These are phyloP conservation scores for Carallia brachiata DNA, from an alignment of 345 rosid genomes.

Conservation along the genomic window DNA sequence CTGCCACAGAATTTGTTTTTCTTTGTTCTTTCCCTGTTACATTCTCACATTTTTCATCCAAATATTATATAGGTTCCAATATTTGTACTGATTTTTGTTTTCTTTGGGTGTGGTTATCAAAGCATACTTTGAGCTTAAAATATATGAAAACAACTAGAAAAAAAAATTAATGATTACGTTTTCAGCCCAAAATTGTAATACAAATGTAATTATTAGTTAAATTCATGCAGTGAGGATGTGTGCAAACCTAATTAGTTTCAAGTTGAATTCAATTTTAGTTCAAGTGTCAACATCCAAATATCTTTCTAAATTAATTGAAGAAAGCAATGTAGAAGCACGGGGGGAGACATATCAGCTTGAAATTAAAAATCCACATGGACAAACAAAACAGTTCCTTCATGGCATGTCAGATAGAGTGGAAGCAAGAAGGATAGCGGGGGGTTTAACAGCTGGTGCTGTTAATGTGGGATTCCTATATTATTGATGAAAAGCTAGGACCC, in stretches of 20 bases:
- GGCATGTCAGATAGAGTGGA: conserved; percentile 16
- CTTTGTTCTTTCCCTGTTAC: background rate
- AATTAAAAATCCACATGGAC: conserved; percentile 24
- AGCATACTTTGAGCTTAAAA: too few relatives aligned
- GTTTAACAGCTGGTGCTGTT: conserved; percentile 14
- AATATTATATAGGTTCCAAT: too few relatives aligned
- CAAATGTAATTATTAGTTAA: too few relatives aligned
- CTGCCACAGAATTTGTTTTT: background rate
- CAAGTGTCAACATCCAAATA: background rate
- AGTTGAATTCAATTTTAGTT: background rate
- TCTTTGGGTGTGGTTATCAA: too few relatives aligned
- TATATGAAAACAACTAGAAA: too few relatives aligned
- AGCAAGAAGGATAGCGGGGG: conserved; percentile 10
- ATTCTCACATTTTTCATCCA: too few relatives aligned
- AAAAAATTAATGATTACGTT: too few relatives aligned
- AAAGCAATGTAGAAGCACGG: conserved; percentile 14
- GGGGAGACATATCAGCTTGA: conserved; percentile 13
- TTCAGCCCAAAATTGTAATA: too few relatives aligned
- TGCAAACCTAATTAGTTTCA: background rate
- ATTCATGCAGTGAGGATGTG: too few relatives aligned
- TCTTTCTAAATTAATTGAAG: conserved; percentile 13
- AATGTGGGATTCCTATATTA: background rate
- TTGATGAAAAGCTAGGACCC: conserved; percentile 1
- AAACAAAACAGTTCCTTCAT: conserved; percentile 14
- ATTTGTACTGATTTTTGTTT: too few relatives aligned